A percentile compares a stretch with the other conserved stretches of the same genome.
Conservation (phyloP, 257 asterid genomes). For the Rubia yunnanensis region DNA sequence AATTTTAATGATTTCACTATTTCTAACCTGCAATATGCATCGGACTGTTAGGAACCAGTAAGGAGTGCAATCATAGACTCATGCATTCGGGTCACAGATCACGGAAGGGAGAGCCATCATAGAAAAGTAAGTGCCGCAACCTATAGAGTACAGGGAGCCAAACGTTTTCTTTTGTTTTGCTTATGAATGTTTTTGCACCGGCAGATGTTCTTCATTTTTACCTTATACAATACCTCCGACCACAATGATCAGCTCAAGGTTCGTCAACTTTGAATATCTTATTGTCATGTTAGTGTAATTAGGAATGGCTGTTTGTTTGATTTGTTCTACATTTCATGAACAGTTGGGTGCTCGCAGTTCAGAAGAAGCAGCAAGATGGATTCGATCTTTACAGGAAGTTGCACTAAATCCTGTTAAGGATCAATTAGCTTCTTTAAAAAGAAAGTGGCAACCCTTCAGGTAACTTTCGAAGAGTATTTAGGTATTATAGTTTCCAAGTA, state of each 20-base stretch:
- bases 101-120: conserved; percentile 73
- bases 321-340: conserved; percentile 8
- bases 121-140: conserved; percentile 42
- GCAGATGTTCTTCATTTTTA: conserved; percentile 42
- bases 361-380: conserved; percentile 83
- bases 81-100: conserved; percentile 76
- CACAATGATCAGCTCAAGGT: conserved; percentile 88
- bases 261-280: conserved; percentile 1
- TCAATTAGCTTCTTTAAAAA: conserved; percentile 31
- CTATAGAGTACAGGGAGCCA: background rate
- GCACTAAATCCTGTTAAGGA: conserved; percentile 47
- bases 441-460: conserved; percentile 86
- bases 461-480: conserved; percentile 5
- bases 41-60: conserved; percentile 50
- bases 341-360: conserved; percentile 84
- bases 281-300: background rate
- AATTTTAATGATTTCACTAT: background rate
- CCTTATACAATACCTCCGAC: conserved; percentile 60
- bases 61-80: conserved; percentile 89
- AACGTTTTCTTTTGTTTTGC: background rate
- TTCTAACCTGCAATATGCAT: background rate
- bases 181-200: conserved; percentile 11
- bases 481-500: background rate
- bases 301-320: conserved; percentile 3
- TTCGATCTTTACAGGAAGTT: conserved; percentile 47